Evolutionary conservation across 176 grass and related monocot species (phyloP).

Genomic region (Hsuehochloa calcarea): DNA sequence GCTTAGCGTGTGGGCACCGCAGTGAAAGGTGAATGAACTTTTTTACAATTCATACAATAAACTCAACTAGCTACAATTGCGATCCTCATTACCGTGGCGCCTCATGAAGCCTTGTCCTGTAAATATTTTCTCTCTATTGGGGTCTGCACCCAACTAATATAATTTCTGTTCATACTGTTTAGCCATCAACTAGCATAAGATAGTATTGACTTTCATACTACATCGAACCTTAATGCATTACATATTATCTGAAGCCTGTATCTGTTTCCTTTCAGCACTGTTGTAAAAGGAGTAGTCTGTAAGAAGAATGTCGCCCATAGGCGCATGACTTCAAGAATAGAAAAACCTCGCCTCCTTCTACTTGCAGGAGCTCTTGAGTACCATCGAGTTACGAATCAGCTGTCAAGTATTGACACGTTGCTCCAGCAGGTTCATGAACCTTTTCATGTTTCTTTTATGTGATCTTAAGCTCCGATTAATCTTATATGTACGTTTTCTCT

Average conservation of each 20-base stretch:
- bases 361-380: constrained; percentile 95
- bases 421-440: constrained; percentile 69
- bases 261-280: constrained; percentile 57
- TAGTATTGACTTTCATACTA: constrained; percentile 24
- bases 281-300: constrained; percentile 92
- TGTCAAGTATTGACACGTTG: constrained; percentile 97
- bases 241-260: constrained; percentile 33
- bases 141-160: not conserved
- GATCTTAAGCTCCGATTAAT: not conserved
- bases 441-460: constrained; percentile 39
- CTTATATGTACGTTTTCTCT: constrained; percentile 22
- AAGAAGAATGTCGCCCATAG: constrained; percentile 98
- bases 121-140: not conserved
- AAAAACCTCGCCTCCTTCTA: constrained; percentile 82
- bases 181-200: not conserved
- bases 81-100: not conserved
- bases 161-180: constrained; percentile 7
- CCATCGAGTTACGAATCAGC: constrained; percentile 77
- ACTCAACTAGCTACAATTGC: constrained; percentile 18
- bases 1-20: constrained; percentile 70
- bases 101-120: constrained; percentile 18
- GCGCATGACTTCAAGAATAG: constrained; percentile 81
- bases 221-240: constrained; percentile 26
- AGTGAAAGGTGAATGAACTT: constrained; percentile 69
- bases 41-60: constrained; percentile 26